Conservation (phyloP, 768 basidiomycete species). For the Collybia nuda region DNA sequence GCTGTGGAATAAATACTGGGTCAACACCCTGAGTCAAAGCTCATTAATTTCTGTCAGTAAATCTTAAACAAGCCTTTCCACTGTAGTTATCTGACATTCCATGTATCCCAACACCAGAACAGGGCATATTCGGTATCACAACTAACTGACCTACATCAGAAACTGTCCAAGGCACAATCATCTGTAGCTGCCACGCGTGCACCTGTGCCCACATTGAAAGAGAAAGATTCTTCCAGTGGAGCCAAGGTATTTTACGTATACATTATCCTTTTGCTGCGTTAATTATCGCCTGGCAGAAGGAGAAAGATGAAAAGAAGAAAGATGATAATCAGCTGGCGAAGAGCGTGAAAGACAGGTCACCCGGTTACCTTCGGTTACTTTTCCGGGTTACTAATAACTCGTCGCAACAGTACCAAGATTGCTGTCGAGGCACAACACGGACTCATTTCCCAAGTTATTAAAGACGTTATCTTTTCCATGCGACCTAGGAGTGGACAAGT, state of each 20-base stretch:
- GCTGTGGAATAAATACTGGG: conserved; percentile 99
- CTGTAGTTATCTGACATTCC: neutral
- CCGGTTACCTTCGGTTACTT: neutral
- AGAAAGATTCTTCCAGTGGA: conserved; percentile 36
- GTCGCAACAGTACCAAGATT: conserved; percentile 69
- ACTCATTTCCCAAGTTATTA: conserved; percentile 89
- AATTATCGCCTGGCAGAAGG: conserved; percentile 32
- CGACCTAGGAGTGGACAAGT: conserved; percentile 31
- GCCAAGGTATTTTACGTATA: conserved; percentile 40
- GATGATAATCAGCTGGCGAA: conserved; percentile 87
- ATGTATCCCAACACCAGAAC: conserved; percentile 54
- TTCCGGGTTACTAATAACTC: neutral
- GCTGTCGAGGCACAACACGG: conserved; percentile 92
- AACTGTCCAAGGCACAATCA: conserved; percentile 71
- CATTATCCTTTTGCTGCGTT: neutral
- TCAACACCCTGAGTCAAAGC: conserved; percentile 92
- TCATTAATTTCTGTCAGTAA: conserved; percentile 78
- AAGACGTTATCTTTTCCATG: conserved; percentile 86
- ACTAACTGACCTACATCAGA: conserved; percentile 86
- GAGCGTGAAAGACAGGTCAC: conserved; percentile 87
- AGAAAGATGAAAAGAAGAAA: conserved; percentile 76
- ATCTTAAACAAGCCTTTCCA: neutral
- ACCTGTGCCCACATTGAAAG: conserved; percentile 50
- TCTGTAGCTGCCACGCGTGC: conserved; percentile 60
- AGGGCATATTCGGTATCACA: conserved; percentile 93